These are phyloP conservation scores for Strobilomyces echinocephalus DNA, from an alignment of 768 basidiomycete genomes.

Conservation along the genomic window DNA sequence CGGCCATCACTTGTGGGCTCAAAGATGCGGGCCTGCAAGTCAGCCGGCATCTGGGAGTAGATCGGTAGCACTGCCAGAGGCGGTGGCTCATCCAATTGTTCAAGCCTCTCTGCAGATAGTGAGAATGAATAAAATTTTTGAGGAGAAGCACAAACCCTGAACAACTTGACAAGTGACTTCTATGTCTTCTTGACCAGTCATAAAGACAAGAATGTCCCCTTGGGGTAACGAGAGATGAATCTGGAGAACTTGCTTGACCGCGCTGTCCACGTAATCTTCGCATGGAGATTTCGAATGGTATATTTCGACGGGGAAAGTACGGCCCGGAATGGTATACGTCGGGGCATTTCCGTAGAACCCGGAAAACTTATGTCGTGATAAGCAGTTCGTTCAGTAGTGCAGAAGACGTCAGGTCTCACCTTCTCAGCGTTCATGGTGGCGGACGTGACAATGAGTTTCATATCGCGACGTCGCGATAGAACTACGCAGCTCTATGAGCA, in stretches of 20 bases:
- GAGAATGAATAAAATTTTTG: neutral
- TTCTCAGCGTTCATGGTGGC: conserved; percentile 99
- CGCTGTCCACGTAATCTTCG: conserved; percentile 97
- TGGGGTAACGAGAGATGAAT: conserved; percentile 91
- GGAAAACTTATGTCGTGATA: conserved; percentile 69
- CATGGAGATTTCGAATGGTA: conserved; percentile 97
- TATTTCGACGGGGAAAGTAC: conserved; percentile 97
- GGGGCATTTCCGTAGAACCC: conserved; percentile 93
- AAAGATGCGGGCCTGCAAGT: conserved; percentile 97
- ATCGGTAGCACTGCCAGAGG: conserved; percentile 92
- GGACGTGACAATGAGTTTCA: conserved; percentile 96
- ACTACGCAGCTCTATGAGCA: conserved; percentile 38
- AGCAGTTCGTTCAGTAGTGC: neutral
- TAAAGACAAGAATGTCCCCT: conserved; percentile 96
- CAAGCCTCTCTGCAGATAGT: conserved; percentile 67
- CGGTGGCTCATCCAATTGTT: conserved; percentile 86
- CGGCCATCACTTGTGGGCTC: conserved; percentile 91
- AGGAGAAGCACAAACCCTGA: conserved; percentile 51
- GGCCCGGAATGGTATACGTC: conserved; percentile 86
- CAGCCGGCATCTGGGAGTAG: conserved; percentile 99
- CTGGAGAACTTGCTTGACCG: conserved; percentile 96
- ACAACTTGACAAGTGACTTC: conserved; percentile 95
- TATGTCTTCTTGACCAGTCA: conserved; percentile 99
- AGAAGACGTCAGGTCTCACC: conserved; percentile 38
- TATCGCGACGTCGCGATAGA: conserved; percentile 82